phyloP scores from a whole-genome alignment of 306 rosid genomes.

The Vigna unguiculata region DNA sequence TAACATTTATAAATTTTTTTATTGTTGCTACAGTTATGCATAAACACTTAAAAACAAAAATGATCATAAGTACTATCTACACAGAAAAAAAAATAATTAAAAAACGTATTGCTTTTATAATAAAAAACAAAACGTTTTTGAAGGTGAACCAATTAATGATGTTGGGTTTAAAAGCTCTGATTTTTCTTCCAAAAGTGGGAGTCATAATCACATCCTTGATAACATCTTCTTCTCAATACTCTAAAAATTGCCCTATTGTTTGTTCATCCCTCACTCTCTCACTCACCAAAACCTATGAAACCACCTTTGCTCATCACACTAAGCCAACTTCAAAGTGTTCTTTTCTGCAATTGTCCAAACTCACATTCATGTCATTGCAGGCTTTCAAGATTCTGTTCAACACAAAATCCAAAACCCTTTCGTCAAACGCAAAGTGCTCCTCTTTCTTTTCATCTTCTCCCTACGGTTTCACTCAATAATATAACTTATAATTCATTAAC shows the following conservation, averaged over 20 bases:
- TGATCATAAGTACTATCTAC: too few species aligned
- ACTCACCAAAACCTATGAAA: too few species aligned
- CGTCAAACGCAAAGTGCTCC: slow-evolving; percentile 25
- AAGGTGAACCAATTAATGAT: neutral
- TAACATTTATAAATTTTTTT: too few species aligned
- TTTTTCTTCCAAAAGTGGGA: neutral
- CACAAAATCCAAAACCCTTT: neutral
- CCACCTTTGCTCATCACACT: neutral
- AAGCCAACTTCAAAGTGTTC: neutral
- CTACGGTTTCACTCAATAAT: neutral
- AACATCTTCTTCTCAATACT: neutral
- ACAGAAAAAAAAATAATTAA: too few species aligned
- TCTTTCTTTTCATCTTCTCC: slow-evolving; percentile 1
- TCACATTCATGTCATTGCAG: slow-evolving; percentile 8
- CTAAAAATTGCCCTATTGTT: neutral
- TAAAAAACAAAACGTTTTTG: neutral
- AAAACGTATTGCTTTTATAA: too few species aligned
- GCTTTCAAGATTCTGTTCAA: neutral
- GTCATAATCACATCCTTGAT: neutral
- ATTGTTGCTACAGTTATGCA: too few species aligned
- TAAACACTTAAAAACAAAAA: too few species aligned
- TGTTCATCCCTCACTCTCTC: too few species aligned
- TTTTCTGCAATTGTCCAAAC: neutral
- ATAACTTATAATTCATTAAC: neutral
- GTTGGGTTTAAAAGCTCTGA: neutral